phyloP scores from a whole-genome alignment of 106 monocot genomes.

The Posidonia australis region DNA sequence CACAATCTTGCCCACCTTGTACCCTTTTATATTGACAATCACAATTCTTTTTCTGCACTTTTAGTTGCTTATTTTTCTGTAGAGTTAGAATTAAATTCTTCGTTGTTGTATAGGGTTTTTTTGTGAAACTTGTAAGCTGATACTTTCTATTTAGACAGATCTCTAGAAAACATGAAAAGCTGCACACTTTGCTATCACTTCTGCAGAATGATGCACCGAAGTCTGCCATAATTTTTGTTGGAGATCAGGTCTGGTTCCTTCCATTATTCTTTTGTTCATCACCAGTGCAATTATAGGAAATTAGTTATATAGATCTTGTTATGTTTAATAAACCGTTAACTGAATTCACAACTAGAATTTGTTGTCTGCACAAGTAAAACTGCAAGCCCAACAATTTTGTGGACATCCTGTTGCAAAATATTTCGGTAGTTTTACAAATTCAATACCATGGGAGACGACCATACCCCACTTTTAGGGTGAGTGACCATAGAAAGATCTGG shows the following conservation, averaged over 20 bases:
- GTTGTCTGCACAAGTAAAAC: background rate
- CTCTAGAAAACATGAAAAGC: slow-evolving; percentile 46
- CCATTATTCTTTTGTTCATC: background rate
- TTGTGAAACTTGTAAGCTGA: background rate
- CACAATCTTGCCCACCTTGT: too few relatives aligned
- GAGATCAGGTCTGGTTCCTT: slow-evolving; percentile 53
- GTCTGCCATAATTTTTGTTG: slow-evolving; percentile 81
- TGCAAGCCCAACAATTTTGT: background rate
- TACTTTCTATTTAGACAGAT: slow-evolving; percentile 27
- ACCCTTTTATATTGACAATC: background rate
- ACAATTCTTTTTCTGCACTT: background rate
- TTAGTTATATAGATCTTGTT: background rate
- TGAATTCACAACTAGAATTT: too few relatives aligned
- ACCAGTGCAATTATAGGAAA: background rate
- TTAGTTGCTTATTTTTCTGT: background rate
- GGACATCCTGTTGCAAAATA: background rate
- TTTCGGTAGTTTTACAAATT: too few relatives aligned
- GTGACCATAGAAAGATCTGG: too few relatives aligned
- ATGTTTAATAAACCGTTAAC: too few relatives aligned
- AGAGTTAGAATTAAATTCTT: too few relatives aligned
- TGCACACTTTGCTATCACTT: slow-evolving; percentile 41
- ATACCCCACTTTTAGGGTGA: too few relatives aligned
- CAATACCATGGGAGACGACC: too few relatives aligned
- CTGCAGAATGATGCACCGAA: slow-evolving; percentile 67
- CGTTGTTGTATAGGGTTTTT: background rate